Conservation (phyloP, 768 basidiomycete genomes). For the Termitomyces sp. region DNA sequence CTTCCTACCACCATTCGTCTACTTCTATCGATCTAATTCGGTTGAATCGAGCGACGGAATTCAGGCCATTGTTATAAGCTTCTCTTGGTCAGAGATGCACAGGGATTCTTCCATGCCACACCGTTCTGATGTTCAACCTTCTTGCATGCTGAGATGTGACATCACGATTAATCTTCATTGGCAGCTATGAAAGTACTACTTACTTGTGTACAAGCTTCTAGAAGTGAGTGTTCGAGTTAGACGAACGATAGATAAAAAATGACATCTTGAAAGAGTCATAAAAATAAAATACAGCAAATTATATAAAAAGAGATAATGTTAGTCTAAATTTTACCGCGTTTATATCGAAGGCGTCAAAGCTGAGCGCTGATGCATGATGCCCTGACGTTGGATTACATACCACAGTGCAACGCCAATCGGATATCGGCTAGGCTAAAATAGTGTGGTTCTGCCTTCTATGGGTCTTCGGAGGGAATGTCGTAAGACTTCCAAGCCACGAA, state of each 20-base stretch:
- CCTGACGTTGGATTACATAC: neutral
- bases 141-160: neutral
- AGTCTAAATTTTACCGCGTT: neutral
- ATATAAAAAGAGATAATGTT: conserved; percentile 1
- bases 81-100: neutral
- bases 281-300: conserved; percentile 3
- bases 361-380: too few relatives aligned
- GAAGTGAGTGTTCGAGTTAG: neutral
- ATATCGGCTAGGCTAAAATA: neutral
- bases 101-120: neutral
- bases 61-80: neutral
- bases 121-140: neutral
- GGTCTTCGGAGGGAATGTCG: neutral
- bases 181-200: neutral
- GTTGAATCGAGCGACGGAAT: neutral
- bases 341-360: neutral
- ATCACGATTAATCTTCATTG: neutral
- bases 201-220: neutral
- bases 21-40: conserved; percentile 6
- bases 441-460: neutral
- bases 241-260: neutral
- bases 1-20: too few relatives aligned
- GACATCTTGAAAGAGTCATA: neutral
- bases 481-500: conserved; percentile 59
- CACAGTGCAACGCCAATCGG: neutral